phyloP scores from a whole-genome alignment of 2,329 filamentous ascomycete species.

The Raffaelea arxii region DNA sequence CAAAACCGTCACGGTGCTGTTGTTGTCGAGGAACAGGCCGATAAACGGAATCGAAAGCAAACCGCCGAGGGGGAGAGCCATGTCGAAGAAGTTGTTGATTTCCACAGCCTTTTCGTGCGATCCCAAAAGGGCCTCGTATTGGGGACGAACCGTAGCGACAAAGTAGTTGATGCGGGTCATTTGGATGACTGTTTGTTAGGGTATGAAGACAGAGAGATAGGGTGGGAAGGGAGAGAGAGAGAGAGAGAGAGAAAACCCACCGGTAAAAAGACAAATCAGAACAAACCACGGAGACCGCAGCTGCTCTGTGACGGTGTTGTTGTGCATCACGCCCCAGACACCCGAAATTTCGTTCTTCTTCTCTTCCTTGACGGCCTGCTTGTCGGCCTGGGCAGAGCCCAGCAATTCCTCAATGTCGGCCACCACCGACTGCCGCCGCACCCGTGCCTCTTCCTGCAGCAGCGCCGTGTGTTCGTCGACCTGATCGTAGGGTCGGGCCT shows the following conservation, averaged over 20 bases:
- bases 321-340: constrained; percentile 82
- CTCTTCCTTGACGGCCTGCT: constrained; percentile 58
- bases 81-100: constrained; percentile 78
- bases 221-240: neutral
- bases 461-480: constrained; percentile 47
- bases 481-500: constrained; percentile 35
- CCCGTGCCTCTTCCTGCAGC: constrained; percentile 44
- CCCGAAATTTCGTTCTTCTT: constrained; percentile 61
- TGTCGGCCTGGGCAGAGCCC: constrained; percentile 49
- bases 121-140: constrained; percentile 68
- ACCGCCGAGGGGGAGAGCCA: constrained; percentile 68
- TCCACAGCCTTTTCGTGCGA: constrained; percentile 50
- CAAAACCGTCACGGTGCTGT: constrained; percentile 63
- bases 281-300: constrained; percentile 76
- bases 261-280: constrained; percentile 71
- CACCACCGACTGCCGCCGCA: constrained; percentile 52
- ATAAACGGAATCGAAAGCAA: constrained; percentile 82
- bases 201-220: neutral
- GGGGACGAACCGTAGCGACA: constrained; percentile 73
- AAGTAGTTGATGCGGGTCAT: constrained; percentile 88
- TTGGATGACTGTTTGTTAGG: constrained; percentile 41
- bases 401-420: constrained; percentile 66
- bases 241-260: constrained; percentile 24
- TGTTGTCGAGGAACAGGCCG: constrained; percentile 67
- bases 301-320: constrained; percentile 59